These are phyloP conservation scores for Rhodotorula sp. DNA, from an alignment of 1,284 basidiomycete species.

Conservation along the genomic window DNA sequence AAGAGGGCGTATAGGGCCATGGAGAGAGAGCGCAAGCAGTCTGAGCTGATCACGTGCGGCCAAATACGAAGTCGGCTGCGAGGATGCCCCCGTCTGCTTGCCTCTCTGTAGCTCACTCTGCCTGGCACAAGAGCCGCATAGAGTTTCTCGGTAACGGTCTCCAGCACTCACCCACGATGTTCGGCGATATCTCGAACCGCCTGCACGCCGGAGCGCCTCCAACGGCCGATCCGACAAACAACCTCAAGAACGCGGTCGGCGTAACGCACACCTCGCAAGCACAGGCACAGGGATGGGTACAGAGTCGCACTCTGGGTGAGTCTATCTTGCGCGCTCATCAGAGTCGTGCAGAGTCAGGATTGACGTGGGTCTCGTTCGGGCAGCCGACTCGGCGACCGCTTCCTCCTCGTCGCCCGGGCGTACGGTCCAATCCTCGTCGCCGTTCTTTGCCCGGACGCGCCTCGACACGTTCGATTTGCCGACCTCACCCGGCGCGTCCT, in stretches of 20 bases:
- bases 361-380: neutral
- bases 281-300: neutral
- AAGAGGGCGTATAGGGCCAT: no score
- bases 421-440: conserved; percentile 11
- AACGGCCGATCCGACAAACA: neutral
- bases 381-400: neutral
- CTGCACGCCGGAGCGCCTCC: neutral
- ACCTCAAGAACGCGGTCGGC: neutral
- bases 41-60: neutral
- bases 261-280: neutral
- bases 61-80: neutral
- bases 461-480: conserved; percentile 33
- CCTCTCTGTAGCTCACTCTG: neutral
- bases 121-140: neutral
- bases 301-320: no score
- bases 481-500: conserved; percentile 21
- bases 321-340: no score
- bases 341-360: no score
- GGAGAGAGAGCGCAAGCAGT: no score
- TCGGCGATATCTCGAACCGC: conserved; percentile 26
- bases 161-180: conserved; percentile 3
- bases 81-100: neutral
- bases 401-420: conserved; percentile 26
- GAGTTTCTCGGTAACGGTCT: neutral
- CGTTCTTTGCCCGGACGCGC: conserved; percentile 20